Evolutionary conservation across 495 filamentous ascomycete species (phyloP).

Genomic region (Penicillium lividum): DNA sequence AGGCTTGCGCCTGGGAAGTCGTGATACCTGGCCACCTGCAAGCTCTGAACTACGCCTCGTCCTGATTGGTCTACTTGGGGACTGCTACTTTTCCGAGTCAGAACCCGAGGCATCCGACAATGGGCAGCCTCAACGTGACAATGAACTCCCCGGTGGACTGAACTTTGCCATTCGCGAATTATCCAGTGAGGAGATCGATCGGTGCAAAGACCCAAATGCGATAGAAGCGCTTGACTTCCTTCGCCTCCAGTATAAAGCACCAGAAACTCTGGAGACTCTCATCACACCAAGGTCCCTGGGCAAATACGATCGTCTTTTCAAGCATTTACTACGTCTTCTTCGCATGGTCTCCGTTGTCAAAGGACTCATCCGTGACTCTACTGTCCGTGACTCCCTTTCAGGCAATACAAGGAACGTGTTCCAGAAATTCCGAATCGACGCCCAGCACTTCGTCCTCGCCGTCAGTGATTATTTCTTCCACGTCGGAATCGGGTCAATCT

Average conservation of each 20-base stretch:
- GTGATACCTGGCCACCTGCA: conserved; percentile 87
- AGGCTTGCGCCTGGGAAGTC: conserved; percentile 74
- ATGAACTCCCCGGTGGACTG: conserved; percentile 74
- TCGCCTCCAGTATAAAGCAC: conserved; percentile 79
- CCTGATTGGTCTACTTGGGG: conserved; percentile 81
- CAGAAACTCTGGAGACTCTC: conserved; percentile 67
- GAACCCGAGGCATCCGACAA: conserved; percentile 21
- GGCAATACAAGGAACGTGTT: conserved; percentile 45
- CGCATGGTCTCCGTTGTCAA: conserved; percentile 80
- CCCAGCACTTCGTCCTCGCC: conserved; percentile 72
- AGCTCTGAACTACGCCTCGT: conserved; percentile 88
- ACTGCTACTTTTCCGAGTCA: conserved; percentile 58
- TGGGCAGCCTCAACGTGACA: conserved; percentile 31
- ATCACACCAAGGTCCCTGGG: conserved; percentile 66
- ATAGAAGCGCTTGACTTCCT: conserved; percentile 91
- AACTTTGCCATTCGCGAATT: conserved; percentile 88
- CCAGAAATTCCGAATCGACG: conserved; percentile 69
- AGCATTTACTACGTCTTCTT: conserved; percentile 69
- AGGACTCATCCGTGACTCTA: conserved; percentile 65
- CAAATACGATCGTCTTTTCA: conserved; percentile 85
- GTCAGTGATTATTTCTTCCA: conserved; percentile 76
- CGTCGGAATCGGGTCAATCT: conserved; percentile 67
- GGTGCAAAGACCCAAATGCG: conserved; percentile 73
- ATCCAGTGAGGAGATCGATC: conserved; percentile 69
- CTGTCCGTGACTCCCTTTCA: conserved; percentile 39